phyloP scores from a whole-genome alignment of 345 rosid species.

The Populus simonii region DNA sequence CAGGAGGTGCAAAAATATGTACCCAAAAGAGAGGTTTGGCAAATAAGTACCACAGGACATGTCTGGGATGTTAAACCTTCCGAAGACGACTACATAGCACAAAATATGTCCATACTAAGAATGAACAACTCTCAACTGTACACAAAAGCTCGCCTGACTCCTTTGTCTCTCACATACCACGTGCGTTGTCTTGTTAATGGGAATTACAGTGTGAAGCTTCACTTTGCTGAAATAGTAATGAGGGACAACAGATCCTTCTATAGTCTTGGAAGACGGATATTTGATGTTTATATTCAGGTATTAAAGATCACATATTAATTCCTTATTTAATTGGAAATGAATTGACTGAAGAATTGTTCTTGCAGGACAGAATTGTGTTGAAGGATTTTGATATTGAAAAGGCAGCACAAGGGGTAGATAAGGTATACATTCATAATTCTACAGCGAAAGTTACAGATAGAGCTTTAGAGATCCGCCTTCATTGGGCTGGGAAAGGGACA shows the following conservation, averaged over 20 bases:
- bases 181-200: not conserved
- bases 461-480: slow-evolving; percentile 17
- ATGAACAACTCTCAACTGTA: not conserved
- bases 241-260: slow-evolving; percentile 37
- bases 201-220: slow-evolving; percentile 42
- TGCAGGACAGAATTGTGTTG: too few relatives aligned
- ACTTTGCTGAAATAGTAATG: slow-evolving; percentile 60
- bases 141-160: slow-evolving; percentile 11
- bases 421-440: not conserved
- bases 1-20: slow-evolving; percentile 6
- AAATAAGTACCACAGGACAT: slow-evolving; percentile 9
- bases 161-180: slow-evolving; percentile 11
- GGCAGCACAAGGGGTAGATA: not conserved
- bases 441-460: not conserved
- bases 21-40: not conserved
- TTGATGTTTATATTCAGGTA: slow-evolving; percentile 64
- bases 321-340: too few relatives aligned
- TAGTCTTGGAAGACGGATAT: slow-evolving; percentile 57
- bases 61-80: not conserved
- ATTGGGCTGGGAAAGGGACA: slow-evolving; percentile 30
- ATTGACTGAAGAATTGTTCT: too few relatives aligned
- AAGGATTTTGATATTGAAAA: too few relatives aligned
- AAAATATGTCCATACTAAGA: not conserved
- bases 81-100: not conserved
- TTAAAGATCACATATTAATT: not conserved